phyloP scores from a whole-genome alignment of 345 rosid genomes.

The Syzygium jambos region DNA sequence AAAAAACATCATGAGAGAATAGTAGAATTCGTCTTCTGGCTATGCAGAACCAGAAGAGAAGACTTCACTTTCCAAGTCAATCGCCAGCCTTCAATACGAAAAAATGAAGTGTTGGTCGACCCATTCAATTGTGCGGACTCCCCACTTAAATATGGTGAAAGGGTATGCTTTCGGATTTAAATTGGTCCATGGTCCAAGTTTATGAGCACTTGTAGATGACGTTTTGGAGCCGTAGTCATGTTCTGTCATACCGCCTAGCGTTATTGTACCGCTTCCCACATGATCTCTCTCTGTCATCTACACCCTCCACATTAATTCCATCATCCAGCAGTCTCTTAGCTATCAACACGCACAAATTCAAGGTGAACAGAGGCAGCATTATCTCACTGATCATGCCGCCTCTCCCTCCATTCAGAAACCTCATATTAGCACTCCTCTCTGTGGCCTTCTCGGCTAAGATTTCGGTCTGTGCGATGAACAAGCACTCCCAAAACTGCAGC shows the following conservation, averaged over 20 bases:
- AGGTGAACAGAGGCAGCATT: neutral
- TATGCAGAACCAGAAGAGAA: neutral
- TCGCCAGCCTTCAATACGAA: neutral
- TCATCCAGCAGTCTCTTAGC: neutral
- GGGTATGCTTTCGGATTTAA: too few relatives aligned
- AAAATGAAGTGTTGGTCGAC: neutral
- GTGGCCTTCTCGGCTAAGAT: neutral
- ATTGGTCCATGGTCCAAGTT: too few relatives aligned
- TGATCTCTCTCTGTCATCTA: too few relatives aligned
- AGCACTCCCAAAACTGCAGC: slow-evolving; percentile 9
- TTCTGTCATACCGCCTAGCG: too few relatives aligned
- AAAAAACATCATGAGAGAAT: neutral
- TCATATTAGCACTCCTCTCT: neutral
- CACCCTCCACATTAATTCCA: neutral
- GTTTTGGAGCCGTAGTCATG: too few relatives aligned
- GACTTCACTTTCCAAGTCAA: neutral
- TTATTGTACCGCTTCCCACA: too few relatives aligned
- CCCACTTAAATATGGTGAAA: neutral
- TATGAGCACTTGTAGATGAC: too few relatives aligned
- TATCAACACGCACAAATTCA: neutral
- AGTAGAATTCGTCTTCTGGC: neutral
- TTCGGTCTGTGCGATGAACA: neutral
- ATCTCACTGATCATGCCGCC: neutral
- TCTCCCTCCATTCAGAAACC: neutral
- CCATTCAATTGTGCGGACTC: neutral